phyloP scores from a whole-genome alignment of 2,329 filamentous ascomycete species.

The Rhinocladiella mackenziei region DNA sequence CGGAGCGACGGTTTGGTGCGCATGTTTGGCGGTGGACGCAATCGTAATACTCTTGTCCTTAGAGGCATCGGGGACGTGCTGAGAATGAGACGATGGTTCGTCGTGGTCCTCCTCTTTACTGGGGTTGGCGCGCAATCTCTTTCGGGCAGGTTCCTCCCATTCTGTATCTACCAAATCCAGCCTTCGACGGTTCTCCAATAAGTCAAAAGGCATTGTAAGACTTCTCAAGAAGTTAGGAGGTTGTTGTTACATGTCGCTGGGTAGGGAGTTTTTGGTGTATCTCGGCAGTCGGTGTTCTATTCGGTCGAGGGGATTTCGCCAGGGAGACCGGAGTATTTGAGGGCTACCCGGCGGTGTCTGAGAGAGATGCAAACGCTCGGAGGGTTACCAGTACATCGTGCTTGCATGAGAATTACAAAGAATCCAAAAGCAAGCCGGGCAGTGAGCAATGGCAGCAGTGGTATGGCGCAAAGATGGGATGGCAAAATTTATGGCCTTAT shows the following conservation, averaged over 20 bases:
- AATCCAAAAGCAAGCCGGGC: no score
- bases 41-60: constrained; percentile 38
- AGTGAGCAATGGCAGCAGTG: no score
- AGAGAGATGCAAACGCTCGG: neutral
- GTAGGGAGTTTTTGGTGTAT: no score
- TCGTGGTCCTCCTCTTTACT: constrained; percentile 11
- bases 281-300: constrained; percentile 1
- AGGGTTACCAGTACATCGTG: neutral
- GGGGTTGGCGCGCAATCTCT: constrained; percentile 20
- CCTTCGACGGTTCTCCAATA: constrained; percentile 13
- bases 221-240: neutral
- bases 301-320: neutral
- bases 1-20: constrained; percentile 74
- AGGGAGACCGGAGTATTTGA: no score
- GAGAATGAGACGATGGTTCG: constrained; percentile 24
- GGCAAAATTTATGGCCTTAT: constrained; percentile 3
- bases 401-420: neutral
- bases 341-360: neutral
- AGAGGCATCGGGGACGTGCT: constrained; percentile 29
- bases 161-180: constrained; percentile 8
- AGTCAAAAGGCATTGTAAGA: constrained; percentile 16
- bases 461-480: constrained; percentile 6
- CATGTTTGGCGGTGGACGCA: constrained; percentile 55
- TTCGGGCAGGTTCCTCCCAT: constrained; percentile 24
- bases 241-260: constrained; percentile 7